Base-by-base conservation (phyloP, 148 eudicot species). In the Cornus controversa region DNA sequence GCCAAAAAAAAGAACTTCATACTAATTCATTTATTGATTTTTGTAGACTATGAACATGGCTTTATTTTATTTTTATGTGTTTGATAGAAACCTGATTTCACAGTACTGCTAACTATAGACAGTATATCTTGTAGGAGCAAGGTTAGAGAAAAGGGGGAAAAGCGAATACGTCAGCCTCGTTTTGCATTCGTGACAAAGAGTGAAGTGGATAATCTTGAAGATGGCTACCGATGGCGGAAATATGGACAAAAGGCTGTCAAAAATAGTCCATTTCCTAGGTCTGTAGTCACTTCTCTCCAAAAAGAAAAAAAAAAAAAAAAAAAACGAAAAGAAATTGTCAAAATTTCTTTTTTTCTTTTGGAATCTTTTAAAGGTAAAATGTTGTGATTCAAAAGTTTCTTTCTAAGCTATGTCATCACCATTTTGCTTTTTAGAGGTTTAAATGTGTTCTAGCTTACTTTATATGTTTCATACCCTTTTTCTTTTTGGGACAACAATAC, bases 181-280 rank as follows among this genome's bases (percentile, higher is more conserved):
- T 84, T 90, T 82, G 97, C 97, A 54, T 93, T 93, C 83, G 84
- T 91, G 87, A 93, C 97, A 2, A 93, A 90, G 80, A 93, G 95
- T 70, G 97, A 93, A 78, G 85, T 91, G 53, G 97, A 93, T 87
- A 90, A 93, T 75, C 95, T 93, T 80, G 97, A 93, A 81, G 97
- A 93, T 82, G 97, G 97, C 29, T 93, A 91, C 70, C 57, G 97
- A 72, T 93, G 97, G 97, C 74, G 97, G 11, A 93, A 93, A 73
- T 93, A 93, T 83, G 97, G 97, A 0, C 97, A 93, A 77, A 93
- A 93, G 67, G 95, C 97, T 67, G 97, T 93, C 8, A 93, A 93
- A 84, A 93, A 93, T 72, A 93, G 94, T 82, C 95, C 97, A 28
- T 91, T 86, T 77, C 97, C 97, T 53, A 93, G 97, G 97, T 91